phyloP scores from a whole-genome alignment of 106 monocot genomes.

The Dendrobium huoshanense region DNA sequence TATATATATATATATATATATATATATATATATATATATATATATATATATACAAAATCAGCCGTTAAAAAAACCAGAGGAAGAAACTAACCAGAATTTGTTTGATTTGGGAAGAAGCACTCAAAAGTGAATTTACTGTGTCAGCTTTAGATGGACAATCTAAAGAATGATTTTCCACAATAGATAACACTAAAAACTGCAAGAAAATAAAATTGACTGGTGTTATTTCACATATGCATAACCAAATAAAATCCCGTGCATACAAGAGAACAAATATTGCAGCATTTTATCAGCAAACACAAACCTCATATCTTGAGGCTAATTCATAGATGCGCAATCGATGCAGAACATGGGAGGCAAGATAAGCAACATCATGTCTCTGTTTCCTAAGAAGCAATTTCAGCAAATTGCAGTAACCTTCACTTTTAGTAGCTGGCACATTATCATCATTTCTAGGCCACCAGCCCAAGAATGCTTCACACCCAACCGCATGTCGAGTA shows the following conservation, averaged over 20 bases:
- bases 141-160: conserved; percentile 22
- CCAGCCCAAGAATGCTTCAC: conserved; percentile 96
- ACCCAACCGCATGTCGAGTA: conserved; percentile 79
- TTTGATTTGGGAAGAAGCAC: conserved; percentile 51
- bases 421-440: conserved; percentile 57
- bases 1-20: too few species aligned
- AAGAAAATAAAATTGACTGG: not conserved
- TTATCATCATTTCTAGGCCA: conserved; percentile 69
- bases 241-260: not conserved
- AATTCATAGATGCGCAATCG: conserved; percentile 78
- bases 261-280: not conserved
- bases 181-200: conserved; percentile 66
- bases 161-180: conserved; percentile 31
- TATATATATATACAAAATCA: not conserved
- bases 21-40: too few species aligned
- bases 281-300: conserved; percentile 3
- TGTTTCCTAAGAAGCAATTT: conserved; percentile 64
- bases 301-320: conserved; percentile 79
- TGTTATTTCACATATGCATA: not conserved
- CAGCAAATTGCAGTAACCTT: conserved; percentile 75
- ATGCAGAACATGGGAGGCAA: conserved; percentile 69
- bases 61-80: not conserved
- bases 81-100: conserved; percentile 58
- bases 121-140: conserved; percentile 34
- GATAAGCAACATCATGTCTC: conserved; percentile 83